Conservation (phyloP, 2,329 filamentous ascomycete species). For the Botrytis elliptica region DNA sequence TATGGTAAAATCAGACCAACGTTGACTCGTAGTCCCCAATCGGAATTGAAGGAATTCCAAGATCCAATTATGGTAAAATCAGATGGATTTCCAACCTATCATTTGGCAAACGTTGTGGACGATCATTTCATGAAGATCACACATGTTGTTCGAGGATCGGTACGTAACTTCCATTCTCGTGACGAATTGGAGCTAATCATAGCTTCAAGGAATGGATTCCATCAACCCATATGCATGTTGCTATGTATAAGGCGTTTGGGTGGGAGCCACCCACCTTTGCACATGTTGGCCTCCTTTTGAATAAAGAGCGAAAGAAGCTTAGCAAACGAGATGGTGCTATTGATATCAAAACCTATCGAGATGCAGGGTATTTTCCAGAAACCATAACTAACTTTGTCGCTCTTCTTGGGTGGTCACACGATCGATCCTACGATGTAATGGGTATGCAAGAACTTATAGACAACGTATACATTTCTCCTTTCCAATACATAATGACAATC, state of each 20-base stretch:
- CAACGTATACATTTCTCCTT: slow-evolving; percentile 55
- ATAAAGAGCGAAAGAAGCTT: slow-evolving; percentile 68
- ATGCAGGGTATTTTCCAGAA: slow-evolving; percentile 61
- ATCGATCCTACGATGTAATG: slow-evolving; percentile 66
- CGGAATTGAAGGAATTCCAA: slow-evolving; percentile 50
- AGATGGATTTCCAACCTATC: slow-evolving; percentile 92
- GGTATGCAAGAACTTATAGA: slow-evolving; percentile 67
- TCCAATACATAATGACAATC: neutral
- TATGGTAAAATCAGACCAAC: slow-evolving; percentile 63
- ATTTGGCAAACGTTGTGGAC: slow-evolving; percentile 95
- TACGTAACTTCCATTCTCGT: slow-evolving; percentile 42
- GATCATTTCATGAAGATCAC: slow-evolving; percentile 95
- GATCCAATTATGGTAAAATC: slow-evolving; percentile 90
- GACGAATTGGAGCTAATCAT: slow-evolving; percentile 14
- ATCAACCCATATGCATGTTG: slow-evolving; percentile 78
- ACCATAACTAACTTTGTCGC: slow-evolving; percentile 78
- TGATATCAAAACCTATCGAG: slow-evolving; percentile 56
- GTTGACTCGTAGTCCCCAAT: neutral
- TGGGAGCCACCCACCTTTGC: slow-evolving; percentile 74
- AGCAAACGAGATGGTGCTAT: slow-evolving; percentile 79
- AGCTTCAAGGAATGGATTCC: slow-evolving; percentile 80
- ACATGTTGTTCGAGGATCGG: slow-evolving; percentile 86
- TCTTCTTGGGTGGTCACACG: slow-evolving; percentile 79
- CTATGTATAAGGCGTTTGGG: slow-evolving; percentile 73
- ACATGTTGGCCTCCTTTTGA: slow-evolving; percentile 75